Base-by-base conservation (phyloP, 495 filamentous ascomycete genomes). In the Daldinia grandis region DNA sequence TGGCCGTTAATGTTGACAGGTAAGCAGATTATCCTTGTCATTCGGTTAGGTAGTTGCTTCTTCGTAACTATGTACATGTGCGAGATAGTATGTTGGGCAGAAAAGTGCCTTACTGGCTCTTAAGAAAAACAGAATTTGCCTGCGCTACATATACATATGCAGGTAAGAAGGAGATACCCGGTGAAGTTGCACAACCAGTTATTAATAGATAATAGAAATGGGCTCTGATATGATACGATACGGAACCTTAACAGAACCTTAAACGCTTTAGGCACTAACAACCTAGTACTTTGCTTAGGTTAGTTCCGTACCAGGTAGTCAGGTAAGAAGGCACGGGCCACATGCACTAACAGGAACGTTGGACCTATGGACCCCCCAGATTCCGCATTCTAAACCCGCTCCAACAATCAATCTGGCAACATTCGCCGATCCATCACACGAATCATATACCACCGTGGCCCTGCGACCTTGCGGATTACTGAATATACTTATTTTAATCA, bases 391-490 rank as follows among this genome's bases (percentile, higher is more conserved):
- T 58, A 4, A 58, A 54, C 58, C 54, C 44, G 49, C 54, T 72
- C 64, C 57, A 70, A 68, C 68, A 62, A 66, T 77, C 73, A 71
- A 77, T 73, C 70, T 73, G 69, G 63, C 74, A 70, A 68, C 68
- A 68, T 60, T 72, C 58, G 72, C 61, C 68, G 65, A 75, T 66
- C 68, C 60, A 68, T 63, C 64, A 65, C 66, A 73, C 69, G 62
- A 69, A 73, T 59, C 64, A 74, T 64, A 67, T 35, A 66, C 62
- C 60, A 64, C 63, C 60, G 44, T 60, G 65, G 67, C 63, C 66
- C 64, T 73, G 63, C 62, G 55, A 35, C 50, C 59, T 66, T 27
- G 47, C 70, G 57, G 56, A 58, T 65, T 68, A 49, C 65, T 57
- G 61, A 69, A 62, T 59, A 64, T 59, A 57, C 64, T 47, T 57